Base-by-base conservation (phyloP, 495 filamentous ascomycete species). In the Penicillium tannophilum region DNA sequence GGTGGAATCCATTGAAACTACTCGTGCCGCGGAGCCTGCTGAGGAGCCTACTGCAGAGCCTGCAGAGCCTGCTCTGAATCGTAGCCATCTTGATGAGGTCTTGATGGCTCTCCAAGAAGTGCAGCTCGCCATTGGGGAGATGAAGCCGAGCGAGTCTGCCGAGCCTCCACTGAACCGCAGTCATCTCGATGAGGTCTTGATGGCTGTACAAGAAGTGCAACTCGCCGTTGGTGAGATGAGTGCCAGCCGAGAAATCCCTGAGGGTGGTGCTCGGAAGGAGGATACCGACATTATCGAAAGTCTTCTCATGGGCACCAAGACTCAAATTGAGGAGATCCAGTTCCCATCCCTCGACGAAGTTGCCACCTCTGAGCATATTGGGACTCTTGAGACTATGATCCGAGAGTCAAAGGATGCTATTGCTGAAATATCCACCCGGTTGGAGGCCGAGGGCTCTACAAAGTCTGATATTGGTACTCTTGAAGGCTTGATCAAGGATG, bases 271-370 rank as follows among this genome's bases (percentile, higher is more conserved):
- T 23, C 82, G 79, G 24, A 86, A 83, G 67, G 89, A 93, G 57
- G 91, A 96, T 62, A 89, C 89, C 3, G 85, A 91, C 57, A 90
- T 88, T n/a, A 91, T 97, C 55, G 92, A 96, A 69, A 92, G 87
- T 0, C 82, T 97, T 46, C 82, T 97, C 23, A 83, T 87, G 48
- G 93, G 92, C 66, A 90, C 90, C 19, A 96, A 95, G 63, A 82
- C 87, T 10, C 86, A 88, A 49, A 77, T 96, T 42, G 92, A 96
- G 35, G 91, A 92, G 33, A 74, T 94, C 44, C 78, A 79, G 17
- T 83, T 92, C 44, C 84, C 89, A 17, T 77, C 81, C 33, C 65
- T 79, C 0, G 81, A 84, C 31, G 76, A 77, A 46, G 64, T 80
- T n/a, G 86, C 89, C 5, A 88, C 82, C 54, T 89, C 90, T 50